Conservation (phyloP, 1,139 yeast genomes). For the Geotrichum carabidarum region DNA sequence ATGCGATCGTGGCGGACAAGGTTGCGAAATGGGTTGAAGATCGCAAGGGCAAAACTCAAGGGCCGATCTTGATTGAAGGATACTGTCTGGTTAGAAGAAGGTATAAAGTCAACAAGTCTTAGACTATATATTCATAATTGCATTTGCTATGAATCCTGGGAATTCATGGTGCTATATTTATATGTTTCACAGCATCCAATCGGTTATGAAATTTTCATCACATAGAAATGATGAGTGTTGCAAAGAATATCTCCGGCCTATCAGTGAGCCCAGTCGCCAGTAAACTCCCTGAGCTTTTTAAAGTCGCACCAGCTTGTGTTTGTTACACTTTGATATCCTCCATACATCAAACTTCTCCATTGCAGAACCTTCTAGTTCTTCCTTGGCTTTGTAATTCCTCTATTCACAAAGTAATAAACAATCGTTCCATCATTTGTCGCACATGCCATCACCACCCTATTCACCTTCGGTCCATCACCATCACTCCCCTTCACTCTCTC, state of each 20-base stretch:
- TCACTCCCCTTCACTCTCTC: constrained; percentile 3
- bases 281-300: too few species aligned
- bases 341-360: too few species aligned
- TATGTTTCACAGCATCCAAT: too few species aligned
- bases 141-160: too few species aligned
- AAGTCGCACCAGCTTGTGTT: too few species aligned
- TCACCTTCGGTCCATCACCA: constrained; percentile 18
- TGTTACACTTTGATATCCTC: too few species aligned
- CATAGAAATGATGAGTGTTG: too few species aligned
- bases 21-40: constrained; percentile 8
- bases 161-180: too few species aligned
- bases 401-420: constrained; percentile 59
- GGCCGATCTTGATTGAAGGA: constrained; percentile 14
- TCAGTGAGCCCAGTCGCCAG: too few species aligned
- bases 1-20: constrained; percentile 1
- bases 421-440: constrained; percentile 62
- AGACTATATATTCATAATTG: too few species aligned
- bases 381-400: constrained; percentile 58
- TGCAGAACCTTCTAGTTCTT: constrained; percentile 38
- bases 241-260: too few species aligned
- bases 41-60: constrained; percentile 10
- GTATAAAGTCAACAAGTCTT: neutral
- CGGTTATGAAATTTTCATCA: too few species aligned
- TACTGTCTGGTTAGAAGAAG: constrained; percentile 14
- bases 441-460: constrained; percentile 50